These are phyloP conservation scores for Daedaleopsis nitida DNA, from an alignment of 768 basidiomycete species.

Conservation along the genomic window DNA sequence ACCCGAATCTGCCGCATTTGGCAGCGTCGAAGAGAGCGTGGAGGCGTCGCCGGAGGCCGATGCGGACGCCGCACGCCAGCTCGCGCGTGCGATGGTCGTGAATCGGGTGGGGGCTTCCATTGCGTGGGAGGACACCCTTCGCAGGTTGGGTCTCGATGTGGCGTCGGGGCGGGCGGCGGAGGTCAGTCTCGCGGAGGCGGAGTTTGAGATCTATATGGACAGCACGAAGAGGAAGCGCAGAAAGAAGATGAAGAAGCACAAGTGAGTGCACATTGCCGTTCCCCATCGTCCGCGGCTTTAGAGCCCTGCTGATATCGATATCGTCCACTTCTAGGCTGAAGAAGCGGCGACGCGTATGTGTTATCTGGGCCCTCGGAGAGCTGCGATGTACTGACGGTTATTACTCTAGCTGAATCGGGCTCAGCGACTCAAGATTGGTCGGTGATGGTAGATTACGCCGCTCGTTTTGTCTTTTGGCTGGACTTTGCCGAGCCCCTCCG, in stretches of 20 bases:
- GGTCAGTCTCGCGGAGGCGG: conserved; percentile 58
- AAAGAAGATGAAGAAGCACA: conserved; percentile 98
- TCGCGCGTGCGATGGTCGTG: conserved; percentile 75
- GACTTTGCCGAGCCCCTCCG: conserved; percentile 6
- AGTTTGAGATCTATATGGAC: conserved; percentile 70
- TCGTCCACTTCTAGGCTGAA: conserved; percentile 56
- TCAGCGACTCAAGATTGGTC: conserved; percentile 24
- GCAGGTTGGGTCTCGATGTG: conserved; percentile 61
- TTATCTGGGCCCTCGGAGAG: neutral
- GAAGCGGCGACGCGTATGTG: conserved; percentile 83
- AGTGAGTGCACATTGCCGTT: conserved; percentile 52
- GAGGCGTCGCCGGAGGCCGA: conserved; percentile 69
- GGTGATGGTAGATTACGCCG: conserved; percentile 14
- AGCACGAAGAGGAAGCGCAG: conserved; percentile 82
- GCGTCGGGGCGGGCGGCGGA: conserved; percentile 52
- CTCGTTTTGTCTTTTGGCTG: neutral
- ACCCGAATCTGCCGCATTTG: conserved; percentile 24
- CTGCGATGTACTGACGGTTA: neutral
- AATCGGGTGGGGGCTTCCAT: conserved; percentile 60
- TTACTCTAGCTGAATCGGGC: conserved; percentile 19
- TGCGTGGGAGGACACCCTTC: conserved; percentile 70
- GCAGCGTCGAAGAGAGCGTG: conserved; percentile 43
- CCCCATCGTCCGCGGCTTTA: conserved; percentile 2
- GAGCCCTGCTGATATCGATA: conserved; percentile 8
- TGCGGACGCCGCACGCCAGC: conserved; percentile 76